Evolutionary conservation across 805 yeast species (phyloP).

Genomic region (Nakazawaea ishiwadae): DNA sequence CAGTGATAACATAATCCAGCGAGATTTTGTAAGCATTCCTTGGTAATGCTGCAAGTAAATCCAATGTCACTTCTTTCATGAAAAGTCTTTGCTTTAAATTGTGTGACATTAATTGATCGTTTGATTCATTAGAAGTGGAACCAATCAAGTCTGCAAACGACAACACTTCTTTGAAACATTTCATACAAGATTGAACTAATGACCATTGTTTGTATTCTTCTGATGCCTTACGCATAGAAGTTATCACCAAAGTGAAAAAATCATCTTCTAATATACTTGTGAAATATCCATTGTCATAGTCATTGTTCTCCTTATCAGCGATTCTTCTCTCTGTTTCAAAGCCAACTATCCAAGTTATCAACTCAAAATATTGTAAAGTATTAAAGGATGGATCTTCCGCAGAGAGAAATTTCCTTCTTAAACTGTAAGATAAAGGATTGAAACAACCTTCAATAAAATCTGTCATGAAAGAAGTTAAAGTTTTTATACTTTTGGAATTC

Average conservation of each 20-base stretch:
- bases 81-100: conserved; percentile 67
- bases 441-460: conserved; percentile 73
- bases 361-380: conserved; percentile 45
- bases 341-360: conserved; percentile 71
- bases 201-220: conserved; percentile 47
- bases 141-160: conserved; percentile 34
- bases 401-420: conserved; percentile 41
- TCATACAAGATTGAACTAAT: conserved; percentile 65
- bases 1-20: conserved; percentile 51
- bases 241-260: conserved; percentile 48
- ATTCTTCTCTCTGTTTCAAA: conserved; percentile 37
- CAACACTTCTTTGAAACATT: conserved; percentile 61
- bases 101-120: conserved; percentile 37
- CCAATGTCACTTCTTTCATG: conserved; percentile 55
- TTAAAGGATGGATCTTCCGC: conserved; percentile 23
- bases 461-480: conserved; percentile 40
- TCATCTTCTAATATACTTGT: conserved; percentile 58
- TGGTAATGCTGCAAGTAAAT: conserved; percentile 54
- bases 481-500: conserved; percentile 24
- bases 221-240: conserved; percentile 30
- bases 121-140: conserved; percentile 23
- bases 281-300: conserved; percentile 35
- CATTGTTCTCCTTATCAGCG: not conserved
- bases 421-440: conserved; percentile 54
- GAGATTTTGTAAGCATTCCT: conserved; percentile 61